phyloP scores from a whole-genome alignment of 441 rosid species.

The Lepidium campestre region DNA sequence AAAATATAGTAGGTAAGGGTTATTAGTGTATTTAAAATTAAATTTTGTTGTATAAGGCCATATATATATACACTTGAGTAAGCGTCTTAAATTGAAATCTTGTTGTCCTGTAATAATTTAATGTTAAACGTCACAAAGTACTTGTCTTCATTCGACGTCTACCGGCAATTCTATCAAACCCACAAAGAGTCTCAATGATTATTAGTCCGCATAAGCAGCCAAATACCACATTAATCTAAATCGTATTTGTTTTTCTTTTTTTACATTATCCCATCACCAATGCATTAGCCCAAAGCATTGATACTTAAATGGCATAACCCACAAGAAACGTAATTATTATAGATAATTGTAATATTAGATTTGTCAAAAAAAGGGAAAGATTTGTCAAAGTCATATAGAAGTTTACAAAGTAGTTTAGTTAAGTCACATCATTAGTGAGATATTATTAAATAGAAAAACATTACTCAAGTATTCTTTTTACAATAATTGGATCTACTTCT shows the following conservation, averaged over 20 bases:
- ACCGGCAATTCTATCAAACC: constrained; percentile 15
- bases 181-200: constrained; percentile 13
- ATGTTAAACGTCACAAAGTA: constrained; percentile 2
- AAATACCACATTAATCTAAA: neutral
- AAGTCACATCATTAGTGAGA: neutral
- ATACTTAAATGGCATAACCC: neutral
- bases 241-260: neutral
- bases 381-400: neutral
- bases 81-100: constrained; percentile 2
- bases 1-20: neutral
- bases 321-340: neutral
- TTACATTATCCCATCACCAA: neutral
- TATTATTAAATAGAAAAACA: neutral
- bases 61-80: no score
- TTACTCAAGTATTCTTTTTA: no score
- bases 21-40: no score
- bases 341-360: neutral
- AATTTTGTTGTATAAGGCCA: no score
- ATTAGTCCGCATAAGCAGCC: constrained; percentile 25
- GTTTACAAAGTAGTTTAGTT: neutral
- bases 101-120: constrained; percentile 3
- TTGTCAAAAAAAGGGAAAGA: neutral
- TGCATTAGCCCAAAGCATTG: neutral
- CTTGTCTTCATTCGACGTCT: constrained; percentile 3
- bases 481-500: no score